Evolutionary conservation across 495 filamentous ascomycete species (phyloP).

Genomic region (Aspergillus ellipticus): DNA sequence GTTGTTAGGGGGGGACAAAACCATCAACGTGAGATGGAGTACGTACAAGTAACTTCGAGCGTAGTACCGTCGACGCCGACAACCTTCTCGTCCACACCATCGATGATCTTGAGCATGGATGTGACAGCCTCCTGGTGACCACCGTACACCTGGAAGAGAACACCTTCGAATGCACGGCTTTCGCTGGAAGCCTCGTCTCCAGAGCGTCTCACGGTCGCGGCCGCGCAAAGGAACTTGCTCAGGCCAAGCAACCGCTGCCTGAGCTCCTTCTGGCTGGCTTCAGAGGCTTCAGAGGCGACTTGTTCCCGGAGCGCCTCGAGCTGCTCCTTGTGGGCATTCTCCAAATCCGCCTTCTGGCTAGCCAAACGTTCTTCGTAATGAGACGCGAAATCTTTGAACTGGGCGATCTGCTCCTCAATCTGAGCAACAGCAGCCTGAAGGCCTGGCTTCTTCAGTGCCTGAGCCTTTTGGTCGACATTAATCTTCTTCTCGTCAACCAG

Average conservation of each 20-base stretch:
- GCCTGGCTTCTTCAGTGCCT: slow-evolving; percentile 83
- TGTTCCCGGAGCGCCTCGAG: slow-evolving; percentile 65
- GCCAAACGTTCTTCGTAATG: slow-evolving; percentile 67
- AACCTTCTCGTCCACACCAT: slow-evolving; percentile 72
- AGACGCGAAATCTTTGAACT: slow-evolving; percentile 77
- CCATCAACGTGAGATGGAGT: neutral
- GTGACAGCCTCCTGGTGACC: slow-evolving; percentile 78
- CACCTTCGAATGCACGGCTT: slow-evolving; percentile 83
- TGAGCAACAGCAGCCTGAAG: slow-evolving; percentile 71
- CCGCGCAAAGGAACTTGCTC: slow-evolving; percentile 76
- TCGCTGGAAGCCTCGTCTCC: slow-evolving; percentile 65
- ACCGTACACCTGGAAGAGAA: slow-evolving; percentile 82
- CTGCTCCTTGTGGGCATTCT: slow-evolving; percentile 67
- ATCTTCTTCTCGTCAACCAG: slow-evolving; percentile 78
- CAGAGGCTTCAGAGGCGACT: slow-evolving; percentile 57
- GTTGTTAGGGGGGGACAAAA: slow-evolving; percentile 21
- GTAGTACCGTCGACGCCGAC: slow-evolving; percentile 57
- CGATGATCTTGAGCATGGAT: slow-evolving; percentile 79
- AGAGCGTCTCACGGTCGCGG: slow-evolving; percentile 65
- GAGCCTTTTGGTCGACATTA: slow-evolving; percentile 87
- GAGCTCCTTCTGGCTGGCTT: slow-evolving; percentile 50
- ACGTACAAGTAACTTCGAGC: slow-evolving; percentile 76
- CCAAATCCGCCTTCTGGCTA: slow-evolving; percentile 67
- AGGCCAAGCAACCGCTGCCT: slow-evolving; percentile 59
- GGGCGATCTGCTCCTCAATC: slow-evolving; percentile 76